A percentile compares a stretch with the other conserved stretches of the same genome.
Conservation (phyloP, 2,329 filamentous ascomycete species). For the Xylaria arbuscula region DNA sequence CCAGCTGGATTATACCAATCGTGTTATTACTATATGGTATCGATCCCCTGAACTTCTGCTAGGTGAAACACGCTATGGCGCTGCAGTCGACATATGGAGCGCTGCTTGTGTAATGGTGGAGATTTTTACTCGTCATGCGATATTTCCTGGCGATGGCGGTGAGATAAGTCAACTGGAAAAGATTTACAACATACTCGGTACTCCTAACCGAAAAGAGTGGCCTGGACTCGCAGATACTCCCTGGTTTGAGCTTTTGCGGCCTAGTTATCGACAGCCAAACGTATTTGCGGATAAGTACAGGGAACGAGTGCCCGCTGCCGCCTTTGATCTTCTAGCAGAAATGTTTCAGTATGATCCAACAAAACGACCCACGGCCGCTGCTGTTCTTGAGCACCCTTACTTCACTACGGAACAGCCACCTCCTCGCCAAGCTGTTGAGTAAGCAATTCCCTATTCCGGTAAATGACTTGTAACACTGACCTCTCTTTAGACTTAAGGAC, state of each 20-base stretch:
- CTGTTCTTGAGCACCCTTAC: slow-evolving; percentile 88
- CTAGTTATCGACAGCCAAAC: slow-evolving; percentile 76
- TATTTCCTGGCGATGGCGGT: slow-evolving; percentile 95
- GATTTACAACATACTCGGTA: slow-evolving; percentile 93
- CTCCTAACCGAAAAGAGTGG: slow-evolving; percentile 86
- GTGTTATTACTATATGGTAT: slow-evolving; percentile 99
- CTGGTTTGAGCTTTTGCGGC: slow-evolving; percentile 93
- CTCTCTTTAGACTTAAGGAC: slow-evolving; percentile 70
- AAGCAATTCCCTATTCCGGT: slow-evolving; percentile 55
- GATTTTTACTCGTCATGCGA: slow-evolving; percentile 92
- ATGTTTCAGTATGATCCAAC: slow-evolving; percentile 93
- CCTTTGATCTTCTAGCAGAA: slow-evolving; percentile 81
- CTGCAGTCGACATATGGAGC: slow-evolving; percentile 95
- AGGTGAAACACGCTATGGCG: slow-evolving; percentile 89
- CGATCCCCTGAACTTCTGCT: slow-evolving; percentile 89
- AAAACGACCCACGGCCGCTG: slow-evolving; percentile 82
- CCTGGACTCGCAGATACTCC: slow-evolving; percentile 91
- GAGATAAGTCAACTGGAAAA: slow-evolving; percentile 96
- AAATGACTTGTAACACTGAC: slow-evolving; percentile 47
- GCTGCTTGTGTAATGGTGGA: slow-evolving; percentile 96
- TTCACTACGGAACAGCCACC: slow-evolving; percentile 84
- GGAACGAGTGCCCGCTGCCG: slow-evolving; percentile 79
- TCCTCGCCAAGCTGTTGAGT: slow-evolving; percentile 83
- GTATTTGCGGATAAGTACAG: slow-evolving; percentile 87
- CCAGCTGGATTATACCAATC: slow-evolving; percentile 95